Base-by-base conservation (phyloP, 78 protist species). In the Protostelium mycophagum region DNA sequence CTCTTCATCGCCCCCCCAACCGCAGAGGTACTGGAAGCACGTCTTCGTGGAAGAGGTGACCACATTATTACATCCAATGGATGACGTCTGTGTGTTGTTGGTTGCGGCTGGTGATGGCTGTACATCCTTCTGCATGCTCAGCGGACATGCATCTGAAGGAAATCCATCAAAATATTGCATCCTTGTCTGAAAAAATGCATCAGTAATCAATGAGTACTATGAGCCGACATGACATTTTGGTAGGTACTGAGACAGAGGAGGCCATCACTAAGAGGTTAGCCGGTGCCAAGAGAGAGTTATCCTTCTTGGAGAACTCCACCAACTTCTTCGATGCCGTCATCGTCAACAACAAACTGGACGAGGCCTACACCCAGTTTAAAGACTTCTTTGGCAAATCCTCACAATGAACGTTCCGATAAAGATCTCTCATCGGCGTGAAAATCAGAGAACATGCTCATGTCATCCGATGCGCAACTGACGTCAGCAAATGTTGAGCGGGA, bases 1-100 rank as follows among this genome's bases (percentile, higher is more conserved):
- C 63, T 96, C 51, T 97, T 96, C 34, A 90, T 97, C 31, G 31
- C 88, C 23, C 98, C 98, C 0, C 98, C 98, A 23, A 84, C 94
- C 0, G 38, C 87, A 23, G 97, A 93, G 31, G 88, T 35, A 37
- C 94, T 97, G 35, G 97, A 97, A 85, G 0, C 51, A 34, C 86
- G 98, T 38, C 85, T 97, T 34, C 35, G 95, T 28, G 94, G 96
- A 34, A 87, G 94, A 37, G 39, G 88, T 90, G 83, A 85, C 85
- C 28, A n/a, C 28, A 0, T 1, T 88, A 87, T 38, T 90, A 28
- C n/a, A 38, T 28, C 37, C 28, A 36, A 28, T 63, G 28, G 16
- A 28, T 1, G 37, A n/a, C 28, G 31, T 37, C 9, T 9, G 0
- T n/a, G 37, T 0, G 88, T 88, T 38, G 1, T 38, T 38, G 1